These are phyloP conservation scores for Fusarium pseudograminearum DNA, from an alignment of 2,329 filamentous ascomycete species.

Conservation along the genomic window DNA sequence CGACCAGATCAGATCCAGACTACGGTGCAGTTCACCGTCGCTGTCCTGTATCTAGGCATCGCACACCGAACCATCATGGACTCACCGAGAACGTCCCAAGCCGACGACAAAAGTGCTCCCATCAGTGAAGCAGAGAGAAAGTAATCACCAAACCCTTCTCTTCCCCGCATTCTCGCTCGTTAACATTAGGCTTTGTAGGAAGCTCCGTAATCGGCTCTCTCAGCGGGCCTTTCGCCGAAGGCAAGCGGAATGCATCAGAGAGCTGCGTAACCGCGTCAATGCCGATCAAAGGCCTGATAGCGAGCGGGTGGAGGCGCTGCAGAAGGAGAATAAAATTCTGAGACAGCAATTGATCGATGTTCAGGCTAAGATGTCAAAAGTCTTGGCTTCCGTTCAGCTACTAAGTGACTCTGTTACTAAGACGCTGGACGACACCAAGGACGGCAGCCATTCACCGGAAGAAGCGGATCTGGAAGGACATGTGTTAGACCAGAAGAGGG, in stretches of 20 bases:
- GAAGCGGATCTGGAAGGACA: neutral
- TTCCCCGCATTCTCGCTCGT: neutral
- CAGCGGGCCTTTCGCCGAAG: slow-evolving; percentile 51
- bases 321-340: slow-evolving; percentile 46
- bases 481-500: fast-evolving
- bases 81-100: slow-evolving; percentile 6
- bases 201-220: slow-evolving; percentile 50
- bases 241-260: slow-evolving; percentile 47
- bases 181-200: slow-evolving; percentile 32
- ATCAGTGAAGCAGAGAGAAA: slow-evolving; percentile 29
- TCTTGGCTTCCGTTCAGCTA: slow-evolving; percentile 45
- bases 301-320: slow-evolving; percentile 42
- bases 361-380: slow-evolving; percentile 43
- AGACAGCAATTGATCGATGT: slow-evolving; percentile 49
- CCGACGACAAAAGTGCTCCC: neutral
- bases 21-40: neutral
- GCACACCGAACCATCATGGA: slow-evolving; percentile 19
- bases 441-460: neutral
- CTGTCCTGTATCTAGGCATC: slow-evolving; percentile 4
- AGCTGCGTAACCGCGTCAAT: slow-evolving; percentile 44
- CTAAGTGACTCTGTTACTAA: slow-evolving; percentile 43
- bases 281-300: slow-evolving; percentile 39
- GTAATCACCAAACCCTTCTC: neutral
- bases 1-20: slow-evolving; percentile 1
- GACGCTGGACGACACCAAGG: slow-evolving; percentile 40